These are phyloP conservation scores for Periconia digitata DNA, from an alignment of 2,329 filamentous ascomycete genomes.

Conservation along the genomic window DNA sequence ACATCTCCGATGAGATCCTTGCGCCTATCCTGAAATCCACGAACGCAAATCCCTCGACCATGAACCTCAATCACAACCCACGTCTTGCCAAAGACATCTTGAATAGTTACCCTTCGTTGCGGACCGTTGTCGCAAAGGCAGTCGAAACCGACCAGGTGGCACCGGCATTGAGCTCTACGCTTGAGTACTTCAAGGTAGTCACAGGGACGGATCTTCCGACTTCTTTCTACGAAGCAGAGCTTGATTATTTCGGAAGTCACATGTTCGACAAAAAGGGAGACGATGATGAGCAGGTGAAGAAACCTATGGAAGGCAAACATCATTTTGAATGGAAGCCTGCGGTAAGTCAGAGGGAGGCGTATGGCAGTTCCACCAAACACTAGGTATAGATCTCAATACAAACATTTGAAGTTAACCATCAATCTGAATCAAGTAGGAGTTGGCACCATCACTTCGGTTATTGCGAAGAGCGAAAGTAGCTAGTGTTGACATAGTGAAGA, in stretches of 20 bases:
- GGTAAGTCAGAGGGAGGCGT: constrained; percentile 15
- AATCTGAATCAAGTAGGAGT: no score
- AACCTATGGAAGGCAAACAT: constrained; percentile 59
- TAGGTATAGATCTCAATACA: no score
- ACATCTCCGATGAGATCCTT: constrained; percentile 62
- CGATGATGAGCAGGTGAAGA: constrained; percentile 46
- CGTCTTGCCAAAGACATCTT: constrained; percentile 58
- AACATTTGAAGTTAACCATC: no score
- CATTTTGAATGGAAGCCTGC: constrained; percentile 65
- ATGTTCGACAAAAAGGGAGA: constrained; percentile 64
- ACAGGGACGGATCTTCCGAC: constrained; percentile 64
- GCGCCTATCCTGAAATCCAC: constrained; percentile 45
- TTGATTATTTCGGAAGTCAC: constrained; percentile 72
- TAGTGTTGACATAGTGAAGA: neutral
- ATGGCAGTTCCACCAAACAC: no score
- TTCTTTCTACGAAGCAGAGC: constrained; percentile 69
- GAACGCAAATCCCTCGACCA: constrained; percentile 30
- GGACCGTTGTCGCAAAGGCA: constrained; percentile 57
- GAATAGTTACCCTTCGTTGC: constrained; percentile 54
- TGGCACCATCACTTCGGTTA: no score
- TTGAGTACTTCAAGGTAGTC: constrained; percentile 69
- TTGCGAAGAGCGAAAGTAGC: neutral
- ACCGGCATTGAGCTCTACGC: constrained; percentile 60
- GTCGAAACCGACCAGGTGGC: constrained; percentile 61
- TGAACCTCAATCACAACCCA: constrained; percentile 52